A percentile compares a stretch with the other conserved stretches of the same genome.
phyloP scores from a whole-genome alignment of 2,329 filamentous ascomycete genomes.

The Colletotrichum lupini region DNA sequence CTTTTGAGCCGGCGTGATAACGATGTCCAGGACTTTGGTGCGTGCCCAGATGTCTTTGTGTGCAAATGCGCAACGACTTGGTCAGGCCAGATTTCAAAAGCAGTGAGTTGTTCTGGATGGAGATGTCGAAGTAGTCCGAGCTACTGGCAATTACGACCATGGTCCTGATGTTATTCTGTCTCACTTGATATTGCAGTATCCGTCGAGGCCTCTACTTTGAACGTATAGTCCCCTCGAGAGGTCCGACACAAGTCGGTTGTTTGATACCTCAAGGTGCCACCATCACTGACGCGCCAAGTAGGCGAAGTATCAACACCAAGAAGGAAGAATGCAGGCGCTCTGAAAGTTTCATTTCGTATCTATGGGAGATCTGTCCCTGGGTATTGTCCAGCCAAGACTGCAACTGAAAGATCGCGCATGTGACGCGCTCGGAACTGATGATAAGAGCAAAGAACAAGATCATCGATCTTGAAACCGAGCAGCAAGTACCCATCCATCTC shows the following conservation, averaged over 20 bases:
- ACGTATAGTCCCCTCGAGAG: not conserved
- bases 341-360: not conserved
- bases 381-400: constrained; percentile 16
- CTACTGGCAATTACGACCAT: no score
- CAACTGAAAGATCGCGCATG: not conserved
- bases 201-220: no score
- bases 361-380: not conserved
- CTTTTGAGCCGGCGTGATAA: no score
- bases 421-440: not conserved
- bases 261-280: not conserved
- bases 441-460: not conserved
- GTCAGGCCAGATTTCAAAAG: no score
- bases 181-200: no score
- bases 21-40: no score
- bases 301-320: not conserved
- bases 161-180: no score
- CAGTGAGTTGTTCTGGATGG: no score
- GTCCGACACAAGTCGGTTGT: not conserved
- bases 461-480: not conserved
- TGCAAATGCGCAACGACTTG: no score
- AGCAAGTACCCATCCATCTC: not conserved
- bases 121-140: no score
- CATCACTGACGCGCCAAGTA: not conserved
- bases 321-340: not conserved
- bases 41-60: no score